phyloP scores from a whole-genome alignment of 1,284 basidiomycete species.

The Polyporus tsugae region DNA sequence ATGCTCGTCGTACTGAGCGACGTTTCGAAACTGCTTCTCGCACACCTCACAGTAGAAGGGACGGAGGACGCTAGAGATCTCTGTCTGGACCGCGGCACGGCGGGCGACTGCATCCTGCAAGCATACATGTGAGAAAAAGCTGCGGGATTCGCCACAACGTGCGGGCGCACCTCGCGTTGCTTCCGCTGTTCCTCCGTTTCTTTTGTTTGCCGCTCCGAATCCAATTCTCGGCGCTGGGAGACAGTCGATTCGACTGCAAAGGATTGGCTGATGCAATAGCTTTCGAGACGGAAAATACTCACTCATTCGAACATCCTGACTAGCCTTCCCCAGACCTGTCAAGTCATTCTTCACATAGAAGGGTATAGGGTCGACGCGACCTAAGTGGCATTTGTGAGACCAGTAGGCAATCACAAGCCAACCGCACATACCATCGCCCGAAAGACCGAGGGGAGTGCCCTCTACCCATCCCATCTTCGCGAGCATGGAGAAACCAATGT shows the following conservation, averaged over 20 bases:
- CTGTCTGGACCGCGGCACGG: constrained; percentile 67
- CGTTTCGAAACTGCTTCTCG: constrained; percentile 85
- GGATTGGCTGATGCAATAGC: background rate
- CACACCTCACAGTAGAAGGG: constrained; percentile 84
- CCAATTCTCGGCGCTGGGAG: constrained; percentile 76
- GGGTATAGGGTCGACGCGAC: constrained; percentile 81
- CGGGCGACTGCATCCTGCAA: constrained; percentile 72
- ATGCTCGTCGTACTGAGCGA: constrained; percentile 86
- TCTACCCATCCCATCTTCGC: constrained; percentile 84
- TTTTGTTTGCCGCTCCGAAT: constrained; percentile 79
- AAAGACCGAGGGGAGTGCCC: constrained; percentile 79
- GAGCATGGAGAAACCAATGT: constrained; percentile 82
- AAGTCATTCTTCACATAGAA: constrained; percentile 80
- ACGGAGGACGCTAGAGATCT: constrained; percentile 70
- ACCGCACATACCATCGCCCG: constrained; percentile 66
- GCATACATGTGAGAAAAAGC: background rate
- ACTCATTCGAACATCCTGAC: constrained; percentile 78
- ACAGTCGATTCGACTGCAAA: constrained; percentile 72
- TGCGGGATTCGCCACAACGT: background rate
- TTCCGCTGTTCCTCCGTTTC: constrained; percentile 80
- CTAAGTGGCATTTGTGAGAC: constrained; percentile 46
- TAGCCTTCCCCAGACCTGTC: constrained; percentile 80
- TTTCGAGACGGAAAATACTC: constrained; percentile 12
- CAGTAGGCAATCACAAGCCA: background rate
- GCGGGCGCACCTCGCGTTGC: constrained; percentile 65